Evolutionary conservation across 169 alveolate species (phyloP).

Genomic region (Theileria orientalis): DNA sequence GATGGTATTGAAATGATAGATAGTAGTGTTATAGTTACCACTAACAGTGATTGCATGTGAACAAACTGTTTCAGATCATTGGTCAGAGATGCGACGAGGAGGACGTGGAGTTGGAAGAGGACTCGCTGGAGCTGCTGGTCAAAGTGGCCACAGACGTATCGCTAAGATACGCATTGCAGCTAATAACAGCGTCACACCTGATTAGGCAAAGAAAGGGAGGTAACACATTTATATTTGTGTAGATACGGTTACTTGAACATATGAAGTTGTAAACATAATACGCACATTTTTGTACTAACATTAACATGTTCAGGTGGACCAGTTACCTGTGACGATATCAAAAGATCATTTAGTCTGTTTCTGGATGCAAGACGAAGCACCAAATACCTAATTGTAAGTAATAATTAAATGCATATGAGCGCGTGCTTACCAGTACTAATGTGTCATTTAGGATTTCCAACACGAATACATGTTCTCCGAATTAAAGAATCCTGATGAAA

Average conservation of each 20-base stretch:
- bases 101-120: slow-evolving; percentile 96
- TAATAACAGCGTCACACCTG: slow-evolving; percentile 87
- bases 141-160: slow-evolving; percentile 94
- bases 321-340: slow-evolving; percentile 94
- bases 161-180: slow-evolving; percentile 92
- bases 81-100: slow-evolving; percentile 96
- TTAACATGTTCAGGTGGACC: slow-evolving; percentile 68
- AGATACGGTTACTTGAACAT: no score
- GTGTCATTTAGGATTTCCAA: slow-evolving; percentile 75
- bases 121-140: slow-evolving; percentile 91
- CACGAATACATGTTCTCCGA: slow-evolving; percentile 89
- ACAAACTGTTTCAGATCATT: slow-evolving; percentile 81
- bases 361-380: slow-evolving; percentile 95
- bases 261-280: neutral
- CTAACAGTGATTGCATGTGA: neutral
- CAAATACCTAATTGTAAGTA: slow-evolving; percentile 83
- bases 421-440: neutral
- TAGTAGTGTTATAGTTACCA: neutral
- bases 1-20: slow-evolving; percentile 9
- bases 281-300: slow-evolving; percentile 3
- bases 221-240: slow-evolving; percentile 1
- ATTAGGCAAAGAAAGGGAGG: slow-evolving; percentile 86
- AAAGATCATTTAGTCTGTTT: slow-evolving; percentile 92
- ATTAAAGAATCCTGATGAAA: slow-evolving; percentile 14
- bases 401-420: neutral